A percentile compares a stretch with the other conserved stretches of the same genome.
Evolutionary conservation across 345 rosid genomes (phyloP).

Genomic region (Salix udensis): DNA sequence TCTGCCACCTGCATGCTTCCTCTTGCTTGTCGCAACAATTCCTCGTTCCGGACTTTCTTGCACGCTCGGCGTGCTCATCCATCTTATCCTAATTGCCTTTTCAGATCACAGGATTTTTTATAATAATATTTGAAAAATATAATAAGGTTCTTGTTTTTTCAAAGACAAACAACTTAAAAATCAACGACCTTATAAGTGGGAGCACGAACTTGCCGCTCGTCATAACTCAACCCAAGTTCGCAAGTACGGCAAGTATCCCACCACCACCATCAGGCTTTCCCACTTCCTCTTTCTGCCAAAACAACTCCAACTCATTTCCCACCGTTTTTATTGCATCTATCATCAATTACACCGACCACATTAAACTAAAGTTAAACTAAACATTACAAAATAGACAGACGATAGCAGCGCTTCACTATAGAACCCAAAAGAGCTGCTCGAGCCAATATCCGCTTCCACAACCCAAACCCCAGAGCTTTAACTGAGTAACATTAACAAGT

Average conservation of each 20-base stretch:
- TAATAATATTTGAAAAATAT: too few relatives aligned
- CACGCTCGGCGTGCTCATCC: neutral
- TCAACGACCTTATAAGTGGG: neutral
- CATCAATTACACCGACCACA: neutral
- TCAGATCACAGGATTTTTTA: neutral
- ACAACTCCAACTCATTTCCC: neutral
- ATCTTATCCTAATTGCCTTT: neutral
- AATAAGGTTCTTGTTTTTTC: too few relatives aligned
- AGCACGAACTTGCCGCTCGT: neutral
- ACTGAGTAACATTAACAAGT: slow-evolving; percentile 66
- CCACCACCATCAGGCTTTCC: neutral
- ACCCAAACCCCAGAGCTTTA: slow-evolving; percentile 67
- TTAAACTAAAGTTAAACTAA: neutral
- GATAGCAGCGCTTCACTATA: neutral
- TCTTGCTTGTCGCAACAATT: neutral
- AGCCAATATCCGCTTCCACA: slow-evolving; percentile 72
- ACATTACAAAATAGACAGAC: neutral
- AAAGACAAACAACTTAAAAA: neutral
- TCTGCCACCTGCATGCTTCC: neutral
- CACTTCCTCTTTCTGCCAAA: neutral
- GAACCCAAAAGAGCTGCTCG: slow-evolving; percentile 55
- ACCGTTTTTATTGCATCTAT: neutral
- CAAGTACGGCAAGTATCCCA: neutral
- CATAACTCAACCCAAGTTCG: neutral
- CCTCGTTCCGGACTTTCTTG: neutral